These are phyloP conservation scores for Hanseniaspora lindneri DNA, from an alignment of 805 yeast species.

Conservation along the genomic window DNA sequence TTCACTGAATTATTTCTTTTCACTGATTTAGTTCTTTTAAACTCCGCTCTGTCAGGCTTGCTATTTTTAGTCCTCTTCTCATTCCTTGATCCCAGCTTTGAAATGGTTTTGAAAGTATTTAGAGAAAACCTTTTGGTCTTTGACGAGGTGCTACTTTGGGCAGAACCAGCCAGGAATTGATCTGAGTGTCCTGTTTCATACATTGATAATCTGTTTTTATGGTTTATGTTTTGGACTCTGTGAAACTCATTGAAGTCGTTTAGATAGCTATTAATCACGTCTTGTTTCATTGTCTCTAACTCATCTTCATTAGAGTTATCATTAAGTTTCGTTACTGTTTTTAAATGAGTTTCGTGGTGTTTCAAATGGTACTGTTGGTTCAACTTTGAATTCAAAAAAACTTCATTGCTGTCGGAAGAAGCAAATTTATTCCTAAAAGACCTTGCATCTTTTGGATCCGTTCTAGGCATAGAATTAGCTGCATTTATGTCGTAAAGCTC, in stretches of 20 bases:
- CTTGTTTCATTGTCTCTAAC: background rate
- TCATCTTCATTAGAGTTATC: background rate
- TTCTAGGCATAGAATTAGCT: too few relatives aligned
- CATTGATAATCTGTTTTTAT: conserved; percentile 16
- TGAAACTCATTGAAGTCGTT: conserved; percentile 18
- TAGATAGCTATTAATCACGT: conserved; percentile 7
- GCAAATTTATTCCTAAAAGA: background rate
- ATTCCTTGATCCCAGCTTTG: background rate
- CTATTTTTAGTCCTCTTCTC: background rate
- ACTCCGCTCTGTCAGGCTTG: background rate
- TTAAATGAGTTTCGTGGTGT: conserved; percentile 9
- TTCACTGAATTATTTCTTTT: conserved; percentile 6
- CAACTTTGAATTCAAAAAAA: background rate
- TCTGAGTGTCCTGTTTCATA: too few relatives aligned
- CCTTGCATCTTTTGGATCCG: background rate
- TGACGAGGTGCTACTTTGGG: too few relatives aligned
- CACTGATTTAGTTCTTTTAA: background rate
- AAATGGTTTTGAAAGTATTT: background rate
- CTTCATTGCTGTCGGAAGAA: background rate
- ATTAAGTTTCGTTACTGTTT: conserved; percentile 14
- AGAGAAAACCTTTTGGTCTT: conserved; percentile 1
- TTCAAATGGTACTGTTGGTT: conserved; percentile 8
- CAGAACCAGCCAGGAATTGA: too few relatives aligned
- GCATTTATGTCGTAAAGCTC: background rate
- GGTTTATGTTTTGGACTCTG: conserved; percentile 18